Evolutionary conservation across 129 eudicot genomes (phyloP).

Genomic region (Chrysanthemum seticuspe): DNA sequence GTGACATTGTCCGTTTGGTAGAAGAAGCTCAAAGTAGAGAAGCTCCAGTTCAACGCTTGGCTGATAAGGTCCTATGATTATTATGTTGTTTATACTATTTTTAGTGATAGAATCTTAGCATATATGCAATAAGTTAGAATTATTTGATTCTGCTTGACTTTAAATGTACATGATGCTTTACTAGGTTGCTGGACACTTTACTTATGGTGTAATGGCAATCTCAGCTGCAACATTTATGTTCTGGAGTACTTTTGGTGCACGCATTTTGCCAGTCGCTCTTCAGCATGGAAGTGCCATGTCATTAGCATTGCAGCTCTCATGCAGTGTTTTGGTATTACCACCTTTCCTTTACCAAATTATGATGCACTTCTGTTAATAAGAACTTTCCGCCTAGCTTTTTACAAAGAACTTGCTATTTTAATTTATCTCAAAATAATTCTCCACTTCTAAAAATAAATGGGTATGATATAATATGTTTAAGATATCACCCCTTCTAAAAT

Average conservation of each 20-base stretch:
- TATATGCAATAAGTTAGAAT: too few species aligned
- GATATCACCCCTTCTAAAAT: too few species aligned
- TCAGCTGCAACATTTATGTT: slow-evolving; percentile 96
- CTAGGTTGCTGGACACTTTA: slow-evolving; percentile 96
- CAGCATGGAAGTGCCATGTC: slow-evolving; percentile 78
- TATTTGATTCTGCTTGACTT: too few species aligned
- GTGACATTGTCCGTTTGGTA: slow-evolving; percentile 91
- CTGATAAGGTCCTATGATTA: slow-evolving; percentile 70
- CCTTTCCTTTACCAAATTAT: not conserved
- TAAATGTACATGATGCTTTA: not conserved
- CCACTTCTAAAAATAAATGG: too few species aligned
- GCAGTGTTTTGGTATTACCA: slow-evolving; percentile 85
- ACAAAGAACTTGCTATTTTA: not conserved
- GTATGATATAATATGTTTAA: too few species aligned
- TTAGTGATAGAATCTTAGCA: not conserved
- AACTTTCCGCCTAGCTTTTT: not conserved
- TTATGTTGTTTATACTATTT: not conserved
- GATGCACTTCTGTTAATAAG: not conserved
- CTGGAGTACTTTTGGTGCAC: slow-evolving; percentile 86
- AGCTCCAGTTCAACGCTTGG: slow-evolving; percentile 97
- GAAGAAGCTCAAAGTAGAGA: slow-evolving; percentile 99
- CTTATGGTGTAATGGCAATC: slow-evolving; percentile 97
- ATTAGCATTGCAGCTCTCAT: slow-evolving; percentile 98
- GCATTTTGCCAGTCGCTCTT: slow-evolving; percentile 67
- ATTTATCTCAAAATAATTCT: not conserved